These are phyloP conservation scores for Lichtheimia ramosa DNA, from an alignment of 371 early-diverging fungal species.

Conservation along the genomic window DNA sequence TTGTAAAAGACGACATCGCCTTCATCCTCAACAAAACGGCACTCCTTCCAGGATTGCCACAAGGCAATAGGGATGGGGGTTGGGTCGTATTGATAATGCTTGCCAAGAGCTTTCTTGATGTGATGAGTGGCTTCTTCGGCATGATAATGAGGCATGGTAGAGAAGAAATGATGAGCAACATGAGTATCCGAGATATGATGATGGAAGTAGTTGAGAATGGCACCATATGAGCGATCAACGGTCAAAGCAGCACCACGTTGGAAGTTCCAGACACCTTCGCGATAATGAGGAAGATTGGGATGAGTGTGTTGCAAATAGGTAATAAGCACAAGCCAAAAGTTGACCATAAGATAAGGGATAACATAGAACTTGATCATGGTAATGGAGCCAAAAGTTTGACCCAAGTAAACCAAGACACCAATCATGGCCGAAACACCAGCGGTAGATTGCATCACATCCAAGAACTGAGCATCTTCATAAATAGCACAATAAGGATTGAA, in stretches of 20 bases:
- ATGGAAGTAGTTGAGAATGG: conserved; percentile 74
- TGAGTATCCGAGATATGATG: conserved; percentile 84
- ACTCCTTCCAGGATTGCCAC: conserved; percentile 64
- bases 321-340: conserved; percentile 87
- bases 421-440: conserved; percentile 66
- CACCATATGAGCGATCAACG: conserved; percentile 85
- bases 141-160: conserved; percentile 90
- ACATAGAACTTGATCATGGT: conserved; percentile 77
- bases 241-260: conserved; percentile 78
- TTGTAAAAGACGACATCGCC: conserved; percentile 67
- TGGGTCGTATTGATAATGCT: conserved; percentile 68
- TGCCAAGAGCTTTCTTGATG: conserved; percentile 72
- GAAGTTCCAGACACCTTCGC: conserved; percentile 80
- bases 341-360: conserved; percentile 78
- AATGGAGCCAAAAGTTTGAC: conserved; percentile 51
- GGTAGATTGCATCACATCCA: conserved; percentile 68
- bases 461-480: conserved; percentile 69
- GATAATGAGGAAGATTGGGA: conserved; percentile 77
- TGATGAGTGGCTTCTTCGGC: conserved; percentile 80
- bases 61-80: conserved; percentile 65
- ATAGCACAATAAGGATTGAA: conserved; percentile 77
- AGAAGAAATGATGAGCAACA: conserved; percentile 89
- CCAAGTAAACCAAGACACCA: conserved; percentile 50
- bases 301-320: conserved; percentile 89
- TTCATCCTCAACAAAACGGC: conserved; percentile 84